Percentiles rank a stretch among this genome's conserved stretches.
phyloP scores from a whole-genome alignment of 441 rosid genomes.

The Pelargonium fulgidum region DNA sequence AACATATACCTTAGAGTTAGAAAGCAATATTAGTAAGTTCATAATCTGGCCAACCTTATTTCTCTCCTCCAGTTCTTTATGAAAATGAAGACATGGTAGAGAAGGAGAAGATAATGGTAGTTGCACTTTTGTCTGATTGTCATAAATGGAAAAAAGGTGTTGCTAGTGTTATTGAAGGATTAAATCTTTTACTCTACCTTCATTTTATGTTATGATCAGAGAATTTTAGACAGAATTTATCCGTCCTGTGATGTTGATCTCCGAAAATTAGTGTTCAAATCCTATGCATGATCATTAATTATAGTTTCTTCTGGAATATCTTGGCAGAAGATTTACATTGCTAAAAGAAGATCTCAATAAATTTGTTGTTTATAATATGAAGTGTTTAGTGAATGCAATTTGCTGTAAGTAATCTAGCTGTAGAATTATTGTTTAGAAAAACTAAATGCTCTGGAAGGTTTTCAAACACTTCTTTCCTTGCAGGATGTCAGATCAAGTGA shows the following conservation, averaged over 20 bases:
- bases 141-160: background rate
- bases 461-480: slow-evolving; percentile 19
- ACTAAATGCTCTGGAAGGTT: background rate
- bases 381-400: background rate
- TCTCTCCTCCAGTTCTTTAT: background rate
- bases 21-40: background rate
- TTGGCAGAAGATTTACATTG: background rate
- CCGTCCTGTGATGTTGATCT: background rate
- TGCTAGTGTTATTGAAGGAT: background rate
- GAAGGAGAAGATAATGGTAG: background rate
- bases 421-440: background rate
- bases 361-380: no score
- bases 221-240: background rate
- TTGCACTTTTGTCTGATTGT: background rate
- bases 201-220: background rate
- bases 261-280: background rate
- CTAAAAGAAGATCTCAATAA: background rate
- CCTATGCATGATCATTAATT: background rate
- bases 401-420: background rate
- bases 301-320: background rate
- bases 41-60: background rate
- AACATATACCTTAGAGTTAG: background rate
- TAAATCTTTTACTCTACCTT: background rate
- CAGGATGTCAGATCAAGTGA: slow-evolving; percentile 59
- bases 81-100: background rate